Evolutionary conservation across 352 stramenopile species (phyloP), one percentile per base, ranked within the genome.

Genomic region (Thalassiosira ordinaria): DNA sequence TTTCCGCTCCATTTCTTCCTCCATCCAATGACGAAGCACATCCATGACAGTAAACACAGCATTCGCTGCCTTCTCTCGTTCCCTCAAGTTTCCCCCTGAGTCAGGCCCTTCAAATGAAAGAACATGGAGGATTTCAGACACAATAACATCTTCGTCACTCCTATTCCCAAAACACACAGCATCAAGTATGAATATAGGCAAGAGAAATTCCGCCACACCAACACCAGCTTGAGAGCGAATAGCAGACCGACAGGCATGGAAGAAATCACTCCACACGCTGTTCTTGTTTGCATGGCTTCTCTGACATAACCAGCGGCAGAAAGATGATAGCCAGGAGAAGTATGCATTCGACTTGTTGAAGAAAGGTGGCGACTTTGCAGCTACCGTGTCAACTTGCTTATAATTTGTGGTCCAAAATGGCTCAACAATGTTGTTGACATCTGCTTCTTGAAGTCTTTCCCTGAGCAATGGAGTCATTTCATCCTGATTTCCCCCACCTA

Each of bases 121-220:
- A 22, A 85, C 84, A 59, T 80, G 55, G 18, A 82, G 29, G 46
- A 95, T 71, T 81, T 95, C 91, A 29, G 85, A 71, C 9, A 88
- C 41, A 51, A 95, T 81, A n/a, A 78, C 31, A 65, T 86, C 60
- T 37, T 89, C 61, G 64, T 94, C 91, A n/a, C 74, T 26, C 37
- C 61, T 64, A 24, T 78, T 53, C 27, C 89, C 89, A 70, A 94
- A 95, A 65, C 87, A 94, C 37, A 95, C 37, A n/a, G 68, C 61
- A 74, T 95, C 91, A 20, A 94, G 80, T 16, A 95, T 62, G 16
- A 95, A 70, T 9, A 95, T 52, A 44, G 91, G 91, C 2, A 95
- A 69, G 0, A 95, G 66, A 52, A 94, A 94, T 76, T 95, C 90
- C 13, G 84, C 73, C 57, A 93, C 75, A 60, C 61, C 47, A 8